These are phyloP conservation scores for Tuber brumale DNA, from an alignment of 495 filamentous ascomycete species.

Conservation along the genomic window DNA sequence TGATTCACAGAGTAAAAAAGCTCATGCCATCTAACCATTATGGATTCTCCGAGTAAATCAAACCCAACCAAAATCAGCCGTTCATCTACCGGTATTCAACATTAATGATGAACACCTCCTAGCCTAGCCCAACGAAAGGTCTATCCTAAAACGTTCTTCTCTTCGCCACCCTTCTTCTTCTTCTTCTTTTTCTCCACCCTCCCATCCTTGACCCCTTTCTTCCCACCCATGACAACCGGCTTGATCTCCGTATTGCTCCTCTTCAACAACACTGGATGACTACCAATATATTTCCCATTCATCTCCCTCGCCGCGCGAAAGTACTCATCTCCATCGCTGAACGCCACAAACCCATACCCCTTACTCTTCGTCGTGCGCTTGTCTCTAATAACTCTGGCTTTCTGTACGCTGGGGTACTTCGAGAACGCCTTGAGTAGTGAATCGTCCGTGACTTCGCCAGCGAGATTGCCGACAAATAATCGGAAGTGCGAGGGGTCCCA, in stretches of 20 bases:
- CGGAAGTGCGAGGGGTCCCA: slow-evolving; percentile 96
- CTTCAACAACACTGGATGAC: slow-evolving; percentile 79
- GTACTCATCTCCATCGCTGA: slow-evolving; percentile 89
- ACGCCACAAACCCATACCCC: slow-evolving; percentile 93
- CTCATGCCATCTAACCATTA: not conserved
- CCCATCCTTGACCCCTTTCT: slow-evolving; percentile 44
- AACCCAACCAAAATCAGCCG: not conserved
- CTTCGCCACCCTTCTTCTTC: slow-evolving; percentile 40
- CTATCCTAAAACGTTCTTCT: slow-evolving; percentile 38
- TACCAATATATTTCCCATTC: slow-evolving; percentile 98
- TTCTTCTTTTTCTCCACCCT: slow-evolving; percentile 41
- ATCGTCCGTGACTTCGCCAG: slow-evolving; percentile 97
- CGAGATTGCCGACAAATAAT: slow-evolving; percentile 91
- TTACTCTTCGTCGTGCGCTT: slow-evolving; percentile 93
- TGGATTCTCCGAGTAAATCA: not conserved
- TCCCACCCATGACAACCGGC: slow-evolving; percentile 51
- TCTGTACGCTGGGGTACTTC: slow-evolving; percentile 77
- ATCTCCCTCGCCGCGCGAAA: slow-evolving; percentile 93
- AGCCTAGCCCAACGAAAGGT: not conserved
- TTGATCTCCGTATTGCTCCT: slow-evolving; percentile 87
- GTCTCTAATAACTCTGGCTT: slow-evolving; percentile 90
- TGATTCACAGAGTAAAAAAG: not conserved
- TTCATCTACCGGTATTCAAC: not conserved
- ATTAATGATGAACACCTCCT: not conserved
- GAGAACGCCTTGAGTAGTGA: slow-evolving; percentile 88